Percentiles rank a stretch among this genome's conserved stretches.
Evolutionary conservation across 2,329 filamentous ascomycete species (phyloP).

Genomic region (Thelonectria olida): DNA sequence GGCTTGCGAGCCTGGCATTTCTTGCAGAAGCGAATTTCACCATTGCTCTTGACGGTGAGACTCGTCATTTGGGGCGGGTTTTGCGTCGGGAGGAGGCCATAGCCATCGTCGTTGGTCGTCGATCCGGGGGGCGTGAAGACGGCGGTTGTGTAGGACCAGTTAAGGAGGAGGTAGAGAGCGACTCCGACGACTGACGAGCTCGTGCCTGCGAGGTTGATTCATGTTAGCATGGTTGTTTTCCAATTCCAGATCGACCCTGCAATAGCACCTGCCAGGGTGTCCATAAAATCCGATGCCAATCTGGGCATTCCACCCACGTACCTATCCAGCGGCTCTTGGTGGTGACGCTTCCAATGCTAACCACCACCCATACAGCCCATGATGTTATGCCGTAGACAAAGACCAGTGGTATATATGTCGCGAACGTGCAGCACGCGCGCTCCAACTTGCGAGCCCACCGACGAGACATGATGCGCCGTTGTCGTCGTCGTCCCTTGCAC

Average conservation of each 20-base stretch:
- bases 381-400: slow-evolving; percentile 93
- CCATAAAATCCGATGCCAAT: no score
- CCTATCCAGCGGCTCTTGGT: slow-evolving; percentile 66
- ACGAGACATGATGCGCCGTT: slow-evolving; percentile 56
- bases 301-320: slow-evolving; percentile 45
- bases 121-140: slow-evolving; percentile 92
- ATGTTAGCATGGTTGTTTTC: slow-evolving; percentile 18
- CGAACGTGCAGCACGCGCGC: slow-evolving; percentile 81
- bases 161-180: slow-evolving; percentile 79
- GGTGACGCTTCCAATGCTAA: slow-evolving; percentile 72
- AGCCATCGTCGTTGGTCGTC: slow-evolving; percentile 72
- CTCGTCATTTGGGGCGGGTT: slow-evolving; percentile 70
- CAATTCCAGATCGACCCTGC: background rate
- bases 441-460: slow-evolving; percentile 77
- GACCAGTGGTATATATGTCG: slow-evolving; percentile 84
- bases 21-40: slow-evolving; percentile 91
- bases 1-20: slow-evolving; percentile 96
- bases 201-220: slow-evolving; percentile 52
- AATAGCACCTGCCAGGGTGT: no score
- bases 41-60: slow-evolving; percentile 92
- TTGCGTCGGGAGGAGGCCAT: slow-evolving; percentile 81
- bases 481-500: slow-evolving; percentile 8
- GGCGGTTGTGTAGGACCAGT: slow-evolving; percentile 89
- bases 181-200: slow-evolving; percentile 71
- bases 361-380: slow-evolving; percentile 91